These are phyloP conservation scores for Pugionium cornutum DNA, from an alignment of 345 rosid genomes.

Conservation along the genomic window DNA sequence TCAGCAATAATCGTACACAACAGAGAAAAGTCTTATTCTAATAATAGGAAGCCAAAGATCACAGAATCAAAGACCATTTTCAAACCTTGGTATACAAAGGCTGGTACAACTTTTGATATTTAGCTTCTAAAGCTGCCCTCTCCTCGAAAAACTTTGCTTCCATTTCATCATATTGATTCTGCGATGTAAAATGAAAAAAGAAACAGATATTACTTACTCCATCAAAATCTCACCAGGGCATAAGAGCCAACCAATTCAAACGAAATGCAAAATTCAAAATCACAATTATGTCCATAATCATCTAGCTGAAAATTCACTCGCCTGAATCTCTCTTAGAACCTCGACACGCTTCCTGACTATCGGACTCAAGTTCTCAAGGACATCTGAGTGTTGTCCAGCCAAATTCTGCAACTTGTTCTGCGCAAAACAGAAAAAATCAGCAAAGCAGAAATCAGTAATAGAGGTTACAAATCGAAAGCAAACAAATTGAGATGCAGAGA, in stretches of 20 bases:
- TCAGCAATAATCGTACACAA: neutral
- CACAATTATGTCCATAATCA: neutral
- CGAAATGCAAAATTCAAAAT: neutral
- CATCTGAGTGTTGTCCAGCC: constrained; percentile 72
- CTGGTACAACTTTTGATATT: constrained; percentile 78
- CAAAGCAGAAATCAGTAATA: neutral
- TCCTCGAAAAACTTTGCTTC: constrained; percentile 92
- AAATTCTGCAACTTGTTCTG: constrained; percentile 77
- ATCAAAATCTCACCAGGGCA: neutral
- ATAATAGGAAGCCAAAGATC: neutral
- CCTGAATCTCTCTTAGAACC: constrained; percentile 90
- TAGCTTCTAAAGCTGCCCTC: constrained; percentile 89
- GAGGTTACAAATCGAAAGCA: neutral
- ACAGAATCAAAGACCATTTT: constrained; percentile 6
- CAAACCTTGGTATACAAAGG: constrained; percentile 78
- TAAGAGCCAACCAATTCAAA: neutral
- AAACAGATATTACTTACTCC: neutral
- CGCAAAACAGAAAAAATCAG: constrained; percentile 17
- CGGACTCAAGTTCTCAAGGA: constrained; percentile 65
- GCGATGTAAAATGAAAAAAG: constrained; percentile 24
- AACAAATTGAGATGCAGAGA: neutral
- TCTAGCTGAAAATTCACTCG: constrained; percentile 17
- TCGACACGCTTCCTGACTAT: constrained; percentile 83
- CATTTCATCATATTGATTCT: constrained; percentile 80
- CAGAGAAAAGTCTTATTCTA: constrained; percentile 2